Evolutionary conservation across 495 filamentous ascomycete species (phyloP), one percentile per base, ranked within the genome.

Genomic region (Xylaria nigripes): DNA sequence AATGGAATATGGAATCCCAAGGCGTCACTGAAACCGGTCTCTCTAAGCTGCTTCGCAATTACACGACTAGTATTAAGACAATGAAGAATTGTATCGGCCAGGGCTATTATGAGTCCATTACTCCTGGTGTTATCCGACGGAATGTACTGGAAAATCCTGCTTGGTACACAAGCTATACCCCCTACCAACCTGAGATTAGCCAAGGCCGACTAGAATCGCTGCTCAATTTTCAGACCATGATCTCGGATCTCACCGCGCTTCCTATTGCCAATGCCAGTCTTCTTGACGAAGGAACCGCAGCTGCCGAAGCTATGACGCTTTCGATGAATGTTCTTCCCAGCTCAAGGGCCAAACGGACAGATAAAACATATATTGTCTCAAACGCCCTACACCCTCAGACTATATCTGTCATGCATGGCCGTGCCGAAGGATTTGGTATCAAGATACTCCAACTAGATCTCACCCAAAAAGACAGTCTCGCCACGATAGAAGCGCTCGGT

Each of bases 111-210:
- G 86, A 83, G 13, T 92, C 93, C 36, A 80, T 83, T 59, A 85
- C 89, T 1, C 93, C 93, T 16, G 85, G 89, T 49, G 93, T 97
- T 29, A 96, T 98, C 65, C 88, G 94, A 71, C 79, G 93, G 61
- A 98, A 98, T 67, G 79, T 97, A 8, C 74, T 98, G 27, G 92
- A 98, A 76, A 89, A 83, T 62, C 93, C 93, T 1, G 94, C 85
- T 15, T 98, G 93, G 93, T 98, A 98, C 70, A 98, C 93, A 38
- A 96, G 91, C 68, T 98, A 98, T 66, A 97, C 93, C 0, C 93
- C 93, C 23, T 98, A 98, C 69, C 93, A 98, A 68, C 91, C 93
- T 2, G 93, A 98, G 72, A 97, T 98, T 75, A 95, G 89, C 63
- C 93, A 98, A 70, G 93, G 87, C 29, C 86, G 89, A 40, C 71